Evolutionary conservation across 140 eudicot genomes (phyloP).

Genomic region (Bidens hawaiensis): DNA sequence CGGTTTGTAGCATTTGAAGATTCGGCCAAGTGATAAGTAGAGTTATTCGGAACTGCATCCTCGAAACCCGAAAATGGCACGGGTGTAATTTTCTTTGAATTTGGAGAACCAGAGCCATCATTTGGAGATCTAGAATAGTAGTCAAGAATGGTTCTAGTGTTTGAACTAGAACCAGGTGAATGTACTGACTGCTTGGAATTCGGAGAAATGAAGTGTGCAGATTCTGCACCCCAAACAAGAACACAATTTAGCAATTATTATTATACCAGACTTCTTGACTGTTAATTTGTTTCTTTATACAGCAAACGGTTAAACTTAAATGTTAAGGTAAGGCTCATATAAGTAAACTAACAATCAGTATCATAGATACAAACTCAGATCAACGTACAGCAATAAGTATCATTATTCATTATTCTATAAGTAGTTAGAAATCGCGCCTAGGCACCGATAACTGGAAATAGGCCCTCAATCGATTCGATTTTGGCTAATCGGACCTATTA

Average conservation of each 20-base stretch:
- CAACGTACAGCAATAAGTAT: too few relatives aligned
- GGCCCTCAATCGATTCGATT: too few relatives aligned
- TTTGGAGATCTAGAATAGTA: constrained; percentile 15
- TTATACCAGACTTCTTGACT: neutral
- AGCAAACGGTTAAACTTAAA: neutral
- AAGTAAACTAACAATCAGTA: neutral
- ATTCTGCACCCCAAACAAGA: constrained; percentile 19
- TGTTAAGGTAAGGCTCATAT: neutral
- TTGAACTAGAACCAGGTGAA: constrained; percentile 15
- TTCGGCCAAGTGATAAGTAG: constrained; percentile 9
- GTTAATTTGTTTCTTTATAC: neutral
- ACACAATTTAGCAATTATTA: constrained; percentile 17
- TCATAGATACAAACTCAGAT: neutral
- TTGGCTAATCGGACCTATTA: too few relatives aligned
- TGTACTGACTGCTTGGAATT: neutral
- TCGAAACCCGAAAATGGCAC: neutral
- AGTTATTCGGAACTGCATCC: constrained; percentile 1
- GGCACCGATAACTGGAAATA: too few relatives aligned
- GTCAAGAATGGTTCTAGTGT: constrained; percentile 16
- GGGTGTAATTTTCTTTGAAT: constrained; percentile 9
- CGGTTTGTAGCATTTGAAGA: constrained; percentile 5
- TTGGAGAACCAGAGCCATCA: constrained; percentile 14
- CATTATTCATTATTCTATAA: too few relatives aligned
- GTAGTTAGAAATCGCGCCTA: too few relatives aligned
- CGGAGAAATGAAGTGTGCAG: neutral